These are phyloP conservation scores for Biscogniauxia sp. DNA, from an alignment of 2,329 filamentous ascomycete species.

Conservation along the genomic window DNA sequence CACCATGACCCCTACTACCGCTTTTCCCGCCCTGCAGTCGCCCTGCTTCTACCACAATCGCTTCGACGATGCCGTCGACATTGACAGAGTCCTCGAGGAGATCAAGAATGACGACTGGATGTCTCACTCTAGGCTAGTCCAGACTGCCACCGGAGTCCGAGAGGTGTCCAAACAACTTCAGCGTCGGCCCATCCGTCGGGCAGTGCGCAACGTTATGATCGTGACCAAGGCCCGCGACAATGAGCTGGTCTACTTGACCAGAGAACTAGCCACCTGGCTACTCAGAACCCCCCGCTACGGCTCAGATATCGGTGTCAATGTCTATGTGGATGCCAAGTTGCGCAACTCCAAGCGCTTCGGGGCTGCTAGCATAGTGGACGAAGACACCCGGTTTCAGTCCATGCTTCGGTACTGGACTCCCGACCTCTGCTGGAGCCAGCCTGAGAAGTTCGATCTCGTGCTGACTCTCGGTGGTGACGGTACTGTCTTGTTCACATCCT, in stretches of 20 bases:
- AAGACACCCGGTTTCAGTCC: conserved; percentile 71
- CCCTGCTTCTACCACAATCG: conserved; percentile 98
- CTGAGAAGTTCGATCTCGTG: conserved; percentile 94
- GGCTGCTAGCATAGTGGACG: conserved; percentile 66
- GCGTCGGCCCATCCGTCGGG: conserved; percentile 84
- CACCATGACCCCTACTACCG: conserved; percentile 43
- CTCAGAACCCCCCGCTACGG: conserved; percentile 87
- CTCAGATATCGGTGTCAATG: conserved; percentile 85
- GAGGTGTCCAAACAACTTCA: conserved; percentile 96
- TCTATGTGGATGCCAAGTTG: conserved; percentile 97
- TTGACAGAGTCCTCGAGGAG: conserved; percentile 91
- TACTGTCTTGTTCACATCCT: conserved; percentile 83
- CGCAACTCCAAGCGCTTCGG: conserved; percentile 86
- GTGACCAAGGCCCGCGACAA: conserved; percentile 98
- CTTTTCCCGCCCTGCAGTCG: conserved; percentile 73
- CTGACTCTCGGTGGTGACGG: conserved; percentile 84
- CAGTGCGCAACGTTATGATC: conserved; percentile 94
- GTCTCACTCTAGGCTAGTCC: conserved; percentile 89
- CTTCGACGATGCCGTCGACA: conserved; percentile 94
- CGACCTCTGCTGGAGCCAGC: conserved; percentile 88
- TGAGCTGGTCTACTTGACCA: conserved; percentile 81
- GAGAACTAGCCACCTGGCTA: conserved; percentile 85
- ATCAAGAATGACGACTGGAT: conserved; percentile 86
- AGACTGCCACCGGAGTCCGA: conserved; percentile 90
- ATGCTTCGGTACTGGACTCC: conserved; percentile 97